Base-by-base conservation (phyloP, 805 yeast species). In the Pichia exigua region DNA sequence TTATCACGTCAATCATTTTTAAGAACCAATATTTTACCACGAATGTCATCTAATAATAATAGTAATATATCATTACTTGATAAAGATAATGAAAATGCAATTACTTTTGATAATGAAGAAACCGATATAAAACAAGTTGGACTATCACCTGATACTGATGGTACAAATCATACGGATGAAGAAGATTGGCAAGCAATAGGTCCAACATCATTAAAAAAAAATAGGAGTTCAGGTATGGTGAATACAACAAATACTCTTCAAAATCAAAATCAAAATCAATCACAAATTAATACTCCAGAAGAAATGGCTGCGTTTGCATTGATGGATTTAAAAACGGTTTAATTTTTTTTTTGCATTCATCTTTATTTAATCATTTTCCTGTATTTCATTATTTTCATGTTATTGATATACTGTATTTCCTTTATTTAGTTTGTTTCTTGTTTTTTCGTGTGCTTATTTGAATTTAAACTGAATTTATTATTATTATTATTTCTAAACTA, bases 151-250 rank as follows among this genome's bases (percentile, higher is more conserved):
- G 40, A 45, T 45, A 24, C 28, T 42, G 50, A 32, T 24, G 50
- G 47, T 48, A 76, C 82, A 44, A 95, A 88, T 61, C 59, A 53
- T 48, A 92, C 99, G 0, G 99, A 92, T 66, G 98, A 92, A 63
- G 99, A 92, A 67, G 98, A 92, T 67, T 92, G 99, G 99, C 86
- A 83, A 55, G 71, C 89, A 0, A 84, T 91, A 49, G 97, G 97
- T 1, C 90, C 97, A 0, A 83, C 78, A 40, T 72, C 79, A 43
- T 70, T 89, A 30, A 57, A 65, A 42, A 63, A 58, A 43, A 56
- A 57, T n/a, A 58, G 58, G 43, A 58, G 56, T 20, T 57, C 63
- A 9, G 55, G 57, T 18, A 49, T 57, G 18, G 50, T 55, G 2
- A 56, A 42, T 11, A 46, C 28, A 11, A 22, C 32, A 11, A 26